Conservation (phyloP, 2,329 filamentous ascomycete genomes). For the Fusarium robinianum region DNA sequence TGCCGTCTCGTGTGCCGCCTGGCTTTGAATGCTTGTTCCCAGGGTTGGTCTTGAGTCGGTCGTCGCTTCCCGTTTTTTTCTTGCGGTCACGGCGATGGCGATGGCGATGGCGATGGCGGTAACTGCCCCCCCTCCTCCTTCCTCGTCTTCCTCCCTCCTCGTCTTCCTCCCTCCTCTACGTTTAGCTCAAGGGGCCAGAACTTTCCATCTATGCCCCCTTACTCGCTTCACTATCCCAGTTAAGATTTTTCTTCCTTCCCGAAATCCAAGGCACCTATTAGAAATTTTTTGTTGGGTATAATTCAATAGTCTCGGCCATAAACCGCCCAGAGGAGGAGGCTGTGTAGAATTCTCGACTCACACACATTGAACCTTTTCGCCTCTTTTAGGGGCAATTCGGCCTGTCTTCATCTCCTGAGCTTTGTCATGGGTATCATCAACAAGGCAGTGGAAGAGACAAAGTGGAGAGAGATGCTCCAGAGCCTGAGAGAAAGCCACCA, state of each 20-base stretch:
- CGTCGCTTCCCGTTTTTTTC: background rate
- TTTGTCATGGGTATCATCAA: background rate
- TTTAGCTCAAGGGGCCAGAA: slow-evolving; percentile 28
- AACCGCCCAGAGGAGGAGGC: no score
- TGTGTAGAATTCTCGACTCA: slow-evolving; percentile 15
- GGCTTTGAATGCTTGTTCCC: slow-evolving; percentile 8
- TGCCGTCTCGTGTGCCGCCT: no score
- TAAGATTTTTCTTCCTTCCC: slow-evolving; percentile 18
- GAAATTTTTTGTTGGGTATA: no score
- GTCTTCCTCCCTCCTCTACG: no score
- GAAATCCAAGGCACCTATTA: no score
- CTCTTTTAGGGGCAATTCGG: no score
- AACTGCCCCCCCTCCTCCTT: background rate
- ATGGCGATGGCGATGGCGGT: slow-evolving; percentile 30
- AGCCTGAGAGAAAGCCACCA: background rate
- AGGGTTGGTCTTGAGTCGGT: background rate
- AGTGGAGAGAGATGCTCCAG: no score
- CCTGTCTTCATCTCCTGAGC: no score
- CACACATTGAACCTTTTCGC: no score
- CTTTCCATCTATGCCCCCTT: no score
- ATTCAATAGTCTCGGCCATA: no score
- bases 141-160: slow-evolving; percentile 7
- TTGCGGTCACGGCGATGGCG: slow-evolving; percentile 8
- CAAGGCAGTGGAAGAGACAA: slow-evolving; percentile 1
- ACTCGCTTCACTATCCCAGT: no score